Evolutionary conservation across 306 rosid species (phyloP), one percentile per base, ranked within the genome.

Genomic region (Hippophae tibetana): DNA sequence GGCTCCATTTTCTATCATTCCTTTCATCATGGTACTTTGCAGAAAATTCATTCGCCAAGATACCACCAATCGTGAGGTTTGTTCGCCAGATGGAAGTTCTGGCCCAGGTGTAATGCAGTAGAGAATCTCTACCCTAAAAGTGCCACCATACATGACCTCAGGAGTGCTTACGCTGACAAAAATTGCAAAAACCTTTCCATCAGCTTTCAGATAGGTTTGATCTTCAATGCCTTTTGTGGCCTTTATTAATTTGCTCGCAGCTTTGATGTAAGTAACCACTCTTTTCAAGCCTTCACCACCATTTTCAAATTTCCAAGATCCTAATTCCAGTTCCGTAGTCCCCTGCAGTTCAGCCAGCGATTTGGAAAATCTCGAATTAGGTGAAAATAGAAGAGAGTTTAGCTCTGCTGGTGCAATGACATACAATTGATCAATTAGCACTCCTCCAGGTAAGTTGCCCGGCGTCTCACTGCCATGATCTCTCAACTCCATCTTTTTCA

Each of bases 1-100:
- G 31, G 96, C 92, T 60, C 96, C 98, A 57, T 69, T 78, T 79
- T 92, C 98, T 69, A 92, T 92, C 92, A 87, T 74, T 73, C 96
- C 98, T 64, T 76, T 92, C 96, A 92, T 87, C 98, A 92, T 85
- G 70, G 98, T 92, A 81, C 89, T 85, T 72, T 92, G 98, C 56
- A 87, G 26, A 57, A 92, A 92, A 70, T 87, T 92, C 74, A 70
- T 69, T 51, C 95, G 81, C 98, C 98, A 92, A 10, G 98, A 92
- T 76, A 92, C 75, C 40, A 85, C 89, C 64, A 92, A 56, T 13
- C 84, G 89, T 0, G 96, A 79, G 60, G 88, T 78, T 62, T 74
- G 89, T 62, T 83, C 86, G 62, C 83, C 96, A 0, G 86, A 81
- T 8, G 87, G 77, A 61, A 87, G 83, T 78, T 92, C 96, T 7